Evolutionary conservation across 768 basidiomycete species (phyloP).

Genomic region (Cystofilobasidium bisporidii): DNA sequence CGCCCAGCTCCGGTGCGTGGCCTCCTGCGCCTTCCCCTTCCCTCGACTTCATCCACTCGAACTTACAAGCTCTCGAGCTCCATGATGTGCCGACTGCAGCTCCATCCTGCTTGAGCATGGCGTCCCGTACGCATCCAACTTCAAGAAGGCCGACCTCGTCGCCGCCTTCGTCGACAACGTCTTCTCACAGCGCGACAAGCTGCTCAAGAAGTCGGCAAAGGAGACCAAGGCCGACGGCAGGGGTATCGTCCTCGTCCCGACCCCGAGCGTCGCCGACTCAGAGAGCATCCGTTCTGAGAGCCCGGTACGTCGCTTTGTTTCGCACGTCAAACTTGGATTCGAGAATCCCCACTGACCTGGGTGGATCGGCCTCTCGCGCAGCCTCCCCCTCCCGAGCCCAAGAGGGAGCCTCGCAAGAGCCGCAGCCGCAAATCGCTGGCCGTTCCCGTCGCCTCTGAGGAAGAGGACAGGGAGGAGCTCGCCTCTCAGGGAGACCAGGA

Average conservation of each 20-base stretch:
- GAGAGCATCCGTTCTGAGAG: not conserved
- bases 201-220: conserved; percentile 17
- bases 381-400: conserved; percentile 2
- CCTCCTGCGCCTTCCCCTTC: not conserved
- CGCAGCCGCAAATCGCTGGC: conserved; percentile 23
- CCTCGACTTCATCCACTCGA: not conserved
- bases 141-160: conserved; percentile 24
- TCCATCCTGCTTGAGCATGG: conserved; percentile 21
- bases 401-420: not conserved
- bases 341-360: too few species aligned
- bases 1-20: conserved; percentile 18
- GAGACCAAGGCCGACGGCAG: conserved; percentile 10
- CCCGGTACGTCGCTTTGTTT: not conserved
- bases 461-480: conserved; percentile 11
- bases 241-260: conserved; percentile 8
- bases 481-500: conserved; percentile 5
- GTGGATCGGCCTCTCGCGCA: not conserved
- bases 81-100: not conserved
- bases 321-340: too few species aligned
- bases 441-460: not conserved
- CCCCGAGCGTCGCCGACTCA: not conserved
- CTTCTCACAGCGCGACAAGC: not conserved
- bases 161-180: conserved; percentile 10
- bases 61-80: not conserved
- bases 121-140: conserved; percentile 15